Evolutionary conservation across 2,329 filamentous ascomycete genomes (phyloP).

Genomic region (Fusarium bulbicola): DNA sequence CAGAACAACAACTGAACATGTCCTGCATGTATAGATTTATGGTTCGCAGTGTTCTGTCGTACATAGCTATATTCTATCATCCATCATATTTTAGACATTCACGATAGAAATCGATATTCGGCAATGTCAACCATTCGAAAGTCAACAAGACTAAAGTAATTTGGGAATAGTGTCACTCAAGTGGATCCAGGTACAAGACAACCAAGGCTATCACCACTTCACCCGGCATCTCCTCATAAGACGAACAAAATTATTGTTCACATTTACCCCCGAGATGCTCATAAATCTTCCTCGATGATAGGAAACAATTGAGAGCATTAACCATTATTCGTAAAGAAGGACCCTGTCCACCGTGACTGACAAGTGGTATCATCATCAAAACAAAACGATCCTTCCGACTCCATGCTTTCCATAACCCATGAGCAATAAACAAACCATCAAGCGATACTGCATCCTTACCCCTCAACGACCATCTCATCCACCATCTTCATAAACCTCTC

Average conservation of each 20-base stretch:
- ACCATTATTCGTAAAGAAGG: not conserved
- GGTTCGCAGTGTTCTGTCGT: accelerated
- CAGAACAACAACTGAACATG: not conserved
- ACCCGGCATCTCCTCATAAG: too few relatives aligned
- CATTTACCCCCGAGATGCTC: too few relatives aligned
- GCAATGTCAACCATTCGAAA: too few relatives aligned
- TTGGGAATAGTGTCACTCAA: not conserved
- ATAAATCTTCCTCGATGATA: too few relatives aligned
- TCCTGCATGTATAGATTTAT: accelerated
- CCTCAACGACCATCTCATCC: conserved; percentile 51
- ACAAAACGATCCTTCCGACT: not conserved
- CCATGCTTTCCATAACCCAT: not conserved
- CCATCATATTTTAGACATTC: accelerated
- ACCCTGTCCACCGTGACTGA: too few relatives aligned
- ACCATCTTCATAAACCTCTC: conserved; percentile 62
- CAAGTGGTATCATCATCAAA: not conserved
- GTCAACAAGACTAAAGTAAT: not conserved
- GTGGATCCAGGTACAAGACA: not conserved
- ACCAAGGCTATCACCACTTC: not conserved
- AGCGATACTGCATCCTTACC: conserved; percentile 8
- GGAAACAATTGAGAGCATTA: not conserved
- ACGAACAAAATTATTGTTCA: too few relatives aligned
- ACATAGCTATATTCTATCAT: too few relatives aligned
- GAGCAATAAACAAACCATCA: not conserved
- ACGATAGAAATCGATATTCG: accelerated